phyloP scores from a whole-genome alignment of 108 stramenopile genomes.

The Pseudonitzschia multistriata region DNA sequence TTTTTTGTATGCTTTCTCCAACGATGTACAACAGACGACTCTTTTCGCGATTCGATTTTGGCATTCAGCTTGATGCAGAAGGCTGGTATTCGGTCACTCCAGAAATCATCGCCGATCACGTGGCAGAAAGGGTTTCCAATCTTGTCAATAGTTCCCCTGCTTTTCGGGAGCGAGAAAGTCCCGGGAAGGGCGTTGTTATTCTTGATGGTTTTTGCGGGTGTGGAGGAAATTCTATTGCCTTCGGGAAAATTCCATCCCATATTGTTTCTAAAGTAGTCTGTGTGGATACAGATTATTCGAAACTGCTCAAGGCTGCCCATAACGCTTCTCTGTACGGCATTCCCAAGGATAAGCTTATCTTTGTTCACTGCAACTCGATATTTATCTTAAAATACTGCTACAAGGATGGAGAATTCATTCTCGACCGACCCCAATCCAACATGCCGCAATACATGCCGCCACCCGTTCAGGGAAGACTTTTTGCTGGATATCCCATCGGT shows the following conservation, averaged over 20 bases:
- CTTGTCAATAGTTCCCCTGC: slow-evolving; percentile 35
- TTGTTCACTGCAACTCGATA: slow-evolving; percentile 79
- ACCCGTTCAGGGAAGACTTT: slow-evolving; percentile 39
- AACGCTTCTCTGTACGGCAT: slow-evolving; percentile 93
- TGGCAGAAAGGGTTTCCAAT: slow-evolving; percentile 60
- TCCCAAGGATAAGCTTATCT: slow-evolving; percentile 67
- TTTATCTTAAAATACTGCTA: slow-evolving; percentile 75
- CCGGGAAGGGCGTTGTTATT: slow-evolving; percentile 53
- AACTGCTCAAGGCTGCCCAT: slow-evolving; percentile 87
- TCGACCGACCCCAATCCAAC: slow-evolving; percentile 50
- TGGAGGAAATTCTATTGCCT: slow-evolving; percentile 91
- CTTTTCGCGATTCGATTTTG: slow-evolving; percentile 89
- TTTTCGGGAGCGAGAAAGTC: neutral
- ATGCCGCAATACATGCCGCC: slow-evolving; percentile 52
- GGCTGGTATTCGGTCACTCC: slow-evolving; percentile 98
- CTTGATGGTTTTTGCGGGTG: slow-evolving; percentile 94
- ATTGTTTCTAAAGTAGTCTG: slow-evolving; percentile 76
- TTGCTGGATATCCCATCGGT: slow-evolving; percentile 70
- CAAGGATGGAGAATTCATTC: slow-evolving; percentile 56
- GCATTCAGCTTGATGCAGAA: slow-evolving; percentile 89
- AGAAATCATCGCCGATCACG: slow-evolving; percentile 90
- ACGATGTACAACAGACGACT: slow-evolving; percentile 40
- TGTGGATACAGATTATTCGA: slow-evolving; percentile 86
- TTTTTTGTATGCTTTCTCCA: neutral
- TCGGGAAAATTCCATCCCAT: slow-evolving; percentile 56